Conservation (phyloP, 176 grass and related monocot genomes). For the Eleusine indica region DNA sequence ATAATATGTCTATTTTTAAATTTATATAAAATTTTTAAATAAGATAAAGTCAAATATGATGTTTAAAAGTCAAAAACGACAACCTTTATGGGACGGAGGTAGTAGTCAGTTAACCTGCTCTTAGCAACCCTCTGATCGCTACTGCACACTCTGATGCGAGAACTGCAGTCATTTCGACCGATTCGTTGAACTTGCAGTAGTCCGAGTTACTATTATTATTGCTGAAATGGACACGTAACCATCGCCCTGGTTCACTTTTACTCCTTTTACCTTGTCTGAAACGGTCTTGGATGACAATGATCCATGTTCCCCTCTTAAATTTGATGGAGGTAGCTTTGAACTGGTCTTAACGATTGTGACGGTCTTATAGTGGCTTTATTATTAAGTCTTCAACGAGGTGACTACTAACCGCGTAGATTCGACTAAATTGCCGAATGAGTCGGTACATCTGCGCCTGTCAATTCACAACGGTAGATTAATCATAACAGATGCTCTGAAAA, state of each 20-base stretch:
- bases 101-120: not conserved
- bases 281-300: not conserved
- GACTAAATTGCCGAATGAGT: no score
- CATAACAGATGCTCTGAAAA: no score
- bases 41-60: no score
- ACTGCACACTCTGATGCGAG: not conserved
- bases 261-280: not conserved
- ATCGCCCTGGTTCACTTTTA: not conserved
- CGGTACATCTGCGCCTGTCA: no score
- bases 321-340: conserved; percentile 36
- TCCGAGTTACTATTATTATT: no score
- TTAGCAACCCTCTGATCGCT: not conserved
- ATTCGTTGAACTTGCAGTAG: not conserved
- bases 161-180: not conserved
- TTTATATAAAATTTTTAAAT: no score
- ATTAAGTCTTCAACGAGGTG: not conserved
- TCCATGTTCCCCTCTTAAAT: not conserved
- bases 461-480: no score
- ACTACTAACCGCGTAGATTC: not conserved
- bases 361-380: not conserved
- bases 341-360: conserved; percentile 20
- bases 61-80: no score
- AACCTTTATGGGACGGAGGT: no score
- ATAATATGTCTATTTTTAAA: no score
- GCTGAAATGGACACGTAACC: not conserved